Conservation (phyloP, 208 protist species). For the Trypanosoma cruzi region DNA sequence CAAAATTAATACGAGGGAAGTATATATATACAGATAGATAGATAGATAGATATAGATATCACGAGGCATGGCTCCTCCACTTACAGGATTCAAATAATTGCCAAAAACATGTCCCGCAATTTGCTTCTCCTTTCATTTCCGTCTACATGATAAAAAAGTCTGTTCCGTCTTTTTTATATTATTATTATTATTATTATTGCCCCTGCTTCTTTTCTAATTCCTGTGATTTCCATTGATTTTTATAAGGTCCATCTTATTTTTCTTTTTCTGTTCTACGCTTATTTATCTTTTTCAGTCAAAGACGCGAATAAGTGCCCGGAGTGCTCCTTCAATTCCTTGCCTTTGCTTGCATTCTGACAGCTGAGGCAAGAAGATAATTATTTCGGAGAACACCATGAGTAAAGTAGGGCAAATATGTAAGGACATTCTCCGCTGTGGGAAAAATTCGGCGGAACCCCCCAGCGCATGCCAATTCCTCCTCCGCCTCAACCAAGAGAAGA, state of each 20-base stretch:
- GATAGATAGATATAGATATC: no score
- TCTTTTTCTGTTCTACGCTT: not conserved
- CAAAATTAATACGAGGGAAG: not conserved
- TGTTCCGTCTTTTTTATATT: not conserved
- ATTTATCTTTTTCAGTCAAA: no score
- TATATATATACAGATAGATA: no score
- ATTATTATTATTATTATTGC: no score
- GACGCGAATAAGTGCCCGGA: not conserved
- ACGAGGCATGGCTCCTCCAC: not conserved
- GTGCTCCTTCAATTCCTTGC: conserved; percentile 8
- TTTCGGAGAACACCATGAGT: conserved; percentile 79
- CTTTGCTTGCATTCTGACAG: conserved; percentile 46
- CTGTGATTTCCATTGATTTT: no score
- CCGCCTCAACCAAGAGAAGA: conserved; percentile 76
- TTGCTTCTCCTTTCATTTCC: not conserved
- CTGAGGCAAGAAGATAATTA: conserved; percentile 81
- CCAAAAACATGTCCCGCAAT: not conserved
- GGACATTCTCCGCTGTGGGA: conserved; percentile 54
- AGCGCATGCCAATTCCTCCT: conserved; percentile 81
- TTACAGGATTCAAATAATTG: no score
- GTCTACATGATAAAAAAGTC: not conserved
- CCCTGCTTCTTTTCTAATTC: not conserved
- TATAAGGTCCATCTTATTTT: not conserved
- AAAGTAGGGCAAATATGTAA: conserved; percentile 78
- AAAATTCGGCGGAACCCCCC: conserved; percentile 85